Evolutionary conservation across 768 basidiomycete species (phyloP), one percentile per base, ranked within the genome.

Genomic region (Obba rivulosa): DNA sequence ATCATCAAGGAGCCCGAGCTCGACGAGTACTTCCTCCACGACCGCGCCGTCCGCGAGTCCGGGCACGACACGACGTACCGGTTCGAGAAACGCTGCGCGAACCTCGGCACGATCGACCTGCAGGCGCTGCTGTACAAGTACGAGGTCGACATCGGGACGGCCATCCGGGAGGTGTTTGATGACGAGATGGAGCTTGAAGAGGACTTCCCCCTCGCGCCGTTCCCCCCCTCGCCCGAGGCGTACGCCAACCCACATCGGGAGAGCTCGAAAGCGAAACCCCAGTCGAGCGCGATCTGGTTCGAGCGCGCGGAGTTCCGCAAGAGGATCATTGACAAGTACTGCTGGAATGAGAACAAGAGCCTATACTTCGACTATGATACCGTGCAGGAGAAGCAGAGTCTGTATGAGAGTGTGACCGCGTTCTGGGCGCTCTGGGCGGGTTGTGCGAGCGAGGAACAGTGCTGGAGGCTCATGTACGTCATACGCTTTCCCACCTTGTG

Each of bases 381-480:
- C 16, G 87, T 82, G 47, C 79, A 87, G 66, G 83, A 89, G 74
- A 85, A 84, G 68, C 92, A 95, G 74, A 91, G 85, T 53, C 65
- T 94, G 57, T 99, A 98, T 62, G 95, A 99, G 73, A 89, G 87
- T 62, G 96, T 92, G n/a, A 99, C 95, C 0, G 77, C 87, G 22
- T 87, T 93, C 66, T 99, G 94, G 93, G 80, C 92, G 34, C 75
- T 99, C 31, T 99, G 95, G 95, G 92, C 92, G 13, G 95, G 95
- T 11, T 95, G 92, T 66, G 93, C 94, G 35, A 94, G 91, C 52
- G 95, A 97, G 57, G 86, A 93, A 57, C 95, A 99, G 67, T 87
- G 87, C 47, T 85, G 90, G 82, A 82, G 85, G 66, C 80, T 99
- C 57, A 85, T 97, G 90, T 93, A 73, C 52, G 90, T 81, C 14